Conservation (phyloP, 2,329 filamentous ascomycete species). For the Apiospora marii region DNA sequence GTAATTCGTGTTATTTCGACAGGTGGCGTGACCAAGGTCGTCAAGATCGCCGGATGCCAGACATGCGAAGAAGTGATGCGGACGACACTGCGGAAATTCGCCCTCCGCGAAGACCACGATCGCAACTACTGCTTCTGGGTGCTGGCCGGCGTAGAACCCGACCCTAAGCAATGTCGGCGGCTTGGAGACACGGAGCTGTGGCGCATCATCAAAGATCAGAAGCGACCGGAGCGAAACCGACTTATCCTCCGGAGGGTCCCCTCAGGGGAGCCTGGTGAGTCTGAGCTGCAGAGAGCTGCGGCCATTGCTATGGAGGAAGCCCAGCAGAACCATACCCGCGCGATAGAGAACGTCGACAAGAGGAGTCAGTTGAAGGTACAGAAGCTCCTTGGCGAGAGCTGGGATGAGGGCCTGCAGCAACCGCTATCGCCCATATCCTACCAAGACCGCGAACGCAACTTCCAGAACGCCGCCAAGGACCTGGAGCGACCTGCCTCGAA, state of each 20-base stretch:
- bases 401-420: slow-evolving; percentile 81
- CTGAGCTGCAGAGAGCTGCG: slow-evolving; percentile 87
- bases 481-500: slow-evolving; percentile 63
- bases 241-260: slow-evolving; percentile 94
- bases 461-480: slow-evolving; percentile 65
- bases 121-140: slow-evolving; percentile 98
- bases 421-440: slow-evolving; percentile 84
- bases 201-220: slow-evolving; percentile 87
- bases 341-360: slow-evolving; percentile 71
- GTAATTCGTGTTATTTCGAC: slow-evolving; percentile 94
- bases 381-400: slow-evolving; percentile 86
- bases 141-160: slow-evolving; percentile 82
- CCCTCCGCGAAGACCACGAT: slow-evolving; percentile 87
- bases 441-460: slow-evolving; percentile 73
- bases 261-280: slow-evolving; percentile 84
- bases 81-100: slow-evolving; percentile 86
- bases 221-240: slow-evolving; percentile 85
- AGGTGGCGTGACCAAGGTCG: slow-evolving; percentile 88
- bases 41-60: slow-evolving; percentile 91
- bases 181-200: slow-evolving; percentile 88
- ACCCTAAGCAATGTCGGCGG: slow-evolving; percentile 80
- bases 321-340: slow-evolving; percentile 73
- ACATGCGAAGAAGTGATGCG: slow-evolving; percentile 93
- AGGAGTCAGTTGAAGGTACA: slow-evolving; percentile 88
- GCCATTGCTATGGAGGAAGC: slow-evolving; percentile 90